A percentile compares a stretch with the other conserved stretches of the same genome.
These are phyloP conservation scores for Trypanosoma boissoni DNA, from an alignment of 208 protist genomes.

Conservation along the genomic window DNA sequence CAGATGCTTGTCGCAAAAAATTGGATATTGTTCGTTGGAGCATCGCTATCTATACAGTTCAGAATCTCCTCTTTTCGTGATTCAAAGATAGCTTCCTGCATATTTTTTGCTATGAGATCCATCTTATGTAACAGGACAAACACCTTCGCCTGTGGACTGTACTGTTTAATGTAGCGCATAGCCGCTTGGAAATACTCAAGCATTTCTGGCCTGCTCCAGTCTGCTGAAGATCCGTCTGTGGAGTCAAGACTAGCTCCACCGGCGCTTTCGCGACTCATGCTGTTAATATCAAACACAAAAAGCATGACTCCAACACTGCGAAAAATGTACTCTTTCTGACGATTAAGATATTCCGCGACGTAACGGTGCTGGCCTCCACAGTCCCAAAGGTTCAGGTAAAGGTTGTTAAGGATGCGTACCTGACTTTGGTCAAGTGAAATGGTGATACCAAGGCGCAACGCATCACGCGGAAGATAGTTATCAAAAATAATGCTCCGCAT, in stretches of 20 bases:
- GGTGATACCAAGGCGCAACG: conserved; percentile 91
- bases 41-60: conserved; percentile 45
- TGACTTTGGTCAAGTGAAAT: conserved; percentile 98
- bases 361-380: conserved; percentile 98
- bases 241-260: conserved; percentile 16
- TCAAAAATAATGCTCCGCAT: conserved; percentile 99
- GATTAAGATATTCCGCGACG: conserved; percentile 97
- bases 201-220: conserved; percentile 91
- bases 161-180: conserved; percentile 94
- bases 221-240: conserved; percentile 26
- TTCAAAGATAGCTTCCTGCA: conserved; percentile 68
- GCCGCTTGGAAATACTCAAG: conserved; percentile 96
- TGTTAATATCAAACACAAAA: conserved; percentile 99
- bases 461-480: conserved; percentile 97
- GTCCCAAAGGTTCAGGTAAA: conserved; percentile 99
- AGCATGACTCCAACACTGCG: conserved; percentile 97
- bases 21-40: conserved; percentile 64
- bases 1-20: conserved; percentile 99
- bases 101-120: conserved; percentile 90
- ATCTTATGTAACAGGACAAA: conserved; percentile 99
- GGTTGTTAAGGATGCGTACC: conserved; percentile 98
- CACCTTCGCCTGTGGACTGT: conserved; percentile 96
- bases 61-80: conserved; percentile 75
- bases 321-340: conserved; percentile 98
- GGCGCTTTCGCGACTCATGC: conserved; percentile 70